Conservation (phyloP, 345 rosid genomes). For the Salix udensis region DNA sequence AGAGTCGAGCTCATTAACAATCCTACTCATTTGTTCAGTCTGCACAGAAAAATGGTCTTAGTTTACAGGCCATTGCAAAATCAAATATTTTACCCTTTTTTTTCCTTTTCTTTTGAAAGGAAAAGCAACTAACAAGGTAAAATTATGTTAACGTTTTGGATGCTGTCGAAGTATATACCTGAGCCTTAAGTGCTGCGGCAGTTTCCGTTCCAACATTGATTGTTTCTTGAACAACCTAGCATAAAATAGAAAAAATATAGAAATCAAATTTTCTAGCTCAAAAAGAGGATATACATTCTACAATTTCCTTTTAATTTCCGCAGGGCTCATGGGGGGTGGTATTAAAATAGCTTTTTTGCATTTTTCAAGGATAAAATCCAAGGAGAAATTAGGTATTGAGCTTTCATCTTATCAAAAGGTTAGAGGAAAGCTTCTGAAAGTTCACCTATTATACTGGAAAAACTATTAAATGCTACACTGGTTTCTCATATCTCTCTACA, state of each 20-base stretch:
- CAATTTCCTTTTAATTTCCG: background rate
- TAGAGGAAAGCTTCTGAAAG: background rate
- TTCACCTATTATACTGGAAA: background rate
- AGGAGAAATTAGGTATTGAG: background rate
- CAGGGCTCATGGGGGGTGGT: background rate
- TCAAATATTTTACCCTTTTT: background rate
- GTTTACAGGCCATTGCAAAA: slow-evolving; percentile 1
- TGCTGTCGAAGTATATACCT: slow-evolving; percentile 45
- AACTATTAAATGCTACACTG: background rate
- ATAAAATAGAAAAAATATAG: slow-evolving; percentile 2
- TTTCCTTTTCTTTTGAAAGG: background rate
- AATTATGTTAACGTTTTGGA: background rate
- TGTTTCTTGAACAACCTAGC: slow-evolving; percentile 83
- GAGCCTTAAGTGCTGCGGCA: slow-evolving; percentile 84
- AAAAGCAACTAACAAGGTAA: background rate
- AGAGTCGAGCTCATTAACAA: slow-evolving; percentile 92
- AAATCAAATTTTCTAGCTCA: too few relatives aligned
- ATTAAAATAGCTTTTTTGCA: background rate
- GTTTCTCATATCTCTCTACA: background rate
- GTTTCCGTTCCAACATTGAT: slow-evolving; percentile 84
- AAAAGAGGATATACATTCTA: background rate
- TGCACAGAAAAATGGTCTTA: slow-evolving; percentile 34
- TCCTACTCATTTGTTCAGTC: slow-evolving; percentile 99
- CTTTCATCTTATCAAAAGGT: background rate
- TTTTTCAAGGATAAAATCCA: background rate